Percentiles rank a stretch among this genome's conserved stretches.
Evolutionary conservation across 805 yeast genomes (phyloP).

Genomic region (Wickerhamiella musiphila): DNA sequence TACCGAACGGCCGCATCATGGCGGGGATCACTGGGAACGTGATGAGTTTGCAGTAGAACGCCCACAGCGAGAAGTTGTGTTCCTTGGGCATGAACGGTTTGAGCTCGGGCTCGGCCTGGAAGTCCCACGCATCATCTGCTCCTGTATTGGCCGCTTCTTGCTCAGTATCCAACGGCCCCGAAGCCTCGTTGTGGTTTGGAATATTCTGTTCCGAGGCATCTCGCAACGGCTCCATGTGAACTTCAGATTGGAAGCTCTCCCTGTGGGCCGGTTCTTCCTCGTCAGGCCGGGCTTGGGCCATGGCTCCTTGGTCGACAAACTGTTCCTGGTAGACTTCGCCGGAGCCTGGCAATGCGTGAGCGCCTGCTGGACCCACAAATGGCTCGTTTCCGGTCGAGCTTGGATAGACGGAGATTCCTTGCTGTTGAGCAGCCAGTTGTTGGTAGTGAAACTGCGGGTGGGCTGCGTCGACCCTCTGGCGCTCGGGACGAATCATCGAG

Average conservation of each 20-base stretch:
- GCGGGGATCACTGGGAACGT: slow-evolving; percentile 91
- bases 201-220: no score
- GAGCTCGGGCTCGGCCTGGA: background rate
- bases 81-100: slow-evolving; percentile 12
- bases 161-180: no score
- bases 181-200: no score
- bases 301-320: slow-evolving; percentile 10
- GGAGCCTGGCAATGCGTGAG: background rate
- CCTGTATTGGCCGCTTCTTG: slow-evolving; percentile 9
- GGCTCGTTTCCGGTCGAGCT: slow-evolving; percentile 58
- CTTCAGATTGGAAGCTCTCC: slow-evolving; percentile 3
- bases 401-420: slow-evolving; percentile 45
- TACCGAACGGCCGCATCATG: slow-evolving; percentile 50
- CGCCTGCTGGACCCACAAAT: background rate
- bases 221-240: no score
- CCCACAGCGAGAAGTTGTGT: slow-evolving; percentile 40
- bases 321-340: background rate
- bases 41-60: slow-evolving; percentile 54
- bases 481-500: slow-evolving; percentile 73
- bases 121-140: slow-evolving; percentile 6
- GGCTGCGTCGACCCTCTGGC: slow-evolving; percentile 45
- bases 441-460: slow-evolving; percentile 68
- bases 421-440: slow-evolving; percentile 51
- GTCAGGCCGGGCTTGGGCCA: slow-evolving; percentile 4
- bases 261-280: background rate